Base-by-base conservation (phyloP, 331 rosid genomes). In the Dryas integrifolia region DNA sequence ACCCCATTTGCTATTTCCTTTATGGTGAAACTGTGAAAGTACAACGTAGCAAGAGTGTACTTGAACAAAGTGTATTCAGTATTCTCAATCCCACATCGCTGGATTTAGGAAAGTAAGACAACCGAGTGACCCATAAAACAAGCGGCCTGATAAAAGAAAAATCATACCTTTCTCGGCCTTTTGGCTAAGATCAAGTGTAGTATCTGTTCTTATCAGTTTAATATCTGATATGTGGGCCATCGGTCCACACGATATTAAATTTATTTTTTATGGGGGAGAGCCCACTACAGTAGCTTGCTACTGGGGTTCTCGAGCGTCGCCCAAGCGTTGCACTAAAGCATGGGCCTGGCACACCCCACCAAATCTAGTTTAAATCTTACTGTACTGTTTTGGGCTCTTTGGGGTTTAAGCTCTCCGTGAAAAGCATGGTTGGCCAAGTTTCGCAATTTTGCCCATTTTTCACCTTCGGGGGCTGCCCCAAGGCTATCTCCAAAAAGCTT, bases 391-490 rank as follows among this genome's bases (percentile, higher is more conserved):
- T 21, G 24, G 24, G 24, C 24, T 21, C 1, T 21, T 21, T 21
- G 24, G 24, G 24, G 24, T 21, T 21, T 21, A 21, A 21, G 24
- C 12, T 70, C 81, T 15, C 65, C 77, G 39, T 76, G 84, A 55
- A 81, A 81, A 60, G 81, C 80, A 44, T 41, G 15, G 51, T 70
- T 61, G 5, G 78, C 83, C 8, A 82, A 35, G 38, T 75, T 78
- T 7, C 78, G 40, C 21, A 63, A 8, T 18, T 65, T 78, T 0
- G 46, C 63, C 86, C 86, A 82, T 18, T 79, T 75, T 65, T 75
- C 81, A 65, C 75, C 72, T 9, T 78, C 62, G 14, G 78, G 14
- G 1, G 61, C n/a, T 7, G 53, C 7, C 53, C 7, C 26, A 47
- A 82, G 69, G 0, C 83, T 81, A 46, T 79, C 60, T 10, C 83